Evolutionary conservation across 2,329 filamentous ascomycete genomes (phyloP).

Genomic region (Fusarium sp.): DNA sequence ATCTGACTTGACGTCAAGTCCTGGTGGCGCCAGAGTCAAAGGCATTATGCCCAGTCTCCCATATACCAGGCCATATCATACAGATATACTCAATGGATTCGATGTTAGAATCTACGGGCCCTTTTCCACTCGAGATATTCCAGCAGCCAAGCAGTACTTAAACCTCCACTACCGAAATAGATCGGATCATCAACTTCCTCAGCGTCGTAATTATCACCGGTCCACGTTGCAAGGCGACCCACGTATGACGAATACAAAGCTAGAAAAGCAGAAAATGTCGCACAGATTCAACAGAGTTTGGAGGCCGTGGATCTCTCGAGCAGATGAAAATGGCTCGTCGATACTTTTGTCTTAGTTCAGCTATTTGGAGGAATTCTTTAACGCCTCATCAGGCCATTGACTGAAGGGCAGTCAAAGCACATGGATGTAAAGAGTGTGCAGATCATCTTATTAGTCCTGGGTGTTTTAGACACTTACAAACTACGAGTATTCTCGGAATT

Average conservation of each 20-base stretch:
- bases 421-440: neutral
- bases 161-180: neutral
- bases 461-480: neutral
- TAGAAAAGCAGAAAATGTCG: slow-evolving; percentile 21
- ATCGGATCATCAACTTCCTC: neutral
- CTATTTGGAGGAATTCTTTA: neutral
- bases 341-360: neutral
- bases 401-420: neutral
- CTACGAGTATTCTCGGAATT: neutral
- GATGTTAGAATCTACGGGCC: too few species aligned
- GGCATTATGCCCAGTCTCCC: too few species aligned
- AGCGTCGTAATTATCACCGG: slow-evolving; percentile 10
- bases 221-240: slow-evolving; percentile 38
- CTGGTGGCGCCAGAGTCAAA: too few species aligned
- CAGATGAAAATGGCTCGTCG: neutral
- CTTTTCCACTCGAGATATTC: too few species aligned
- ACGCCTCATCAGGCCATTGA: slow-evolving; percentile 7
- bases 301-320: neutral
- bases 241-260: slow-evolving; percentile 32
- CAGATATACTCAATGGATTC: too few species aligned
- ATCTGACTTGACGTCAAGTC: too few species aligned
- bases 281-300: slow-evolving; percentile 6
- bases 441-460: too few species aligned
- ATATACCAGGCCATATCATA: too few species aligned
- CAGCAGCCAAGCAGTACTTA: neutral